phyloP scores from a whole-genome alignment of 1,139 yeast genomes.

The Arxiozyma slooffiae region DNA sequence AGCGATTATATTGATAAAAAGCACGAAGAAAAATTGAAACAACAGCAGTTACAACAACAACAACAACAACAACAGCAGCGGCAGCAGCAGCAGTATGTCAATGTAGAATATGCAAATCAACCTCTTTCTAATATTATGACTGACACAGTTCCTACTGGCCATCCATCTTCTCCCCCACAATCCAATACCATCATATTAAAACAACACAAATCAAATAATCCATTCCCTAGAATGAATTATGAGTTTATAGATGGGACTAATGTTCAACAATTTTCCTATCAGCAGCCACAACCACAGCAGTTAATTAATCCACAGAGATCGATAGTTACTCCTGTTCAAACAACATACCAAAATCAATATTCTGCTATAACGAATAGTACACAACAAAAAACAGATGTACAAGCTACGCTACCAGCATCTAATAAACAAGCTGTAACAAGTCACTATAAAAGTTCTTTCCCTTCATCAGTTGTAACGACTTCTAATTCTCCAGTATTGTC shows the following conservation, averaged over 20 bases:
- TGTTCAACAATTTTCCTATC: slow-evolving; percentile 2
- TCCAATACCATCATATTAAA: slow-evolving; percentile 6
- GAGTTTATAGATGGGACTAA: slow-evolving; percentile 2
- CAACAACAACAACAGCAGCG: not conserved
- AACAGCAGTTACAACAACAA: not conserved
- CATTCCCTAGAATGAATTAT: slow-evolving; percentile 26
- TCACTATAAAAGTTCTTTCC: not conserved
- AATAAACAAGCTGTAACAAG: not conserved
- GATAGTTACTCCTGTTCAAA: not conserved
- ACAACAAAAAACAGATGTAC: not conserved
- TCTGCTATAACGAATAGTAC: not conserved
- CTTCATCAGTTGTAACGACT: not conserved
- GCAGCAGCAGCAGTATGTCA: not conserved
- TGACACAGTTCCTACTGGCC: not conserved
- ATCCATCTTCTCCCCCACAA: not conserved
- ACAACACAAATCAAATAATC: slow-evolving; percentile 29
- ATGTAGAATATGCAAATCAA: not conserved
- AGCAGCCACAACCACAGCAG: slow-evolving; percentile 3
- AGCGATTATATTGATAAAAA: slow-evolving; percentile 10
- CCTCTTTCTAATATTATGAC: too few relatives aligned
- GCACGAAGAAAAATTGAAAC: slow-evolving; percentile 9
- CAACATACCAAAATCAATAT: not conserved
- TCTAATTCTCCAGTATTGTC: not conserved
- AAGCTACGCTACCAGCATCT: not conserved
- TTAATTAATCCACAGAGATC: not conserved